Evolutionary conservation across 139 green algal species (phyloP).

Genomic region (Limnomonas spitsbergensis): DNA sequence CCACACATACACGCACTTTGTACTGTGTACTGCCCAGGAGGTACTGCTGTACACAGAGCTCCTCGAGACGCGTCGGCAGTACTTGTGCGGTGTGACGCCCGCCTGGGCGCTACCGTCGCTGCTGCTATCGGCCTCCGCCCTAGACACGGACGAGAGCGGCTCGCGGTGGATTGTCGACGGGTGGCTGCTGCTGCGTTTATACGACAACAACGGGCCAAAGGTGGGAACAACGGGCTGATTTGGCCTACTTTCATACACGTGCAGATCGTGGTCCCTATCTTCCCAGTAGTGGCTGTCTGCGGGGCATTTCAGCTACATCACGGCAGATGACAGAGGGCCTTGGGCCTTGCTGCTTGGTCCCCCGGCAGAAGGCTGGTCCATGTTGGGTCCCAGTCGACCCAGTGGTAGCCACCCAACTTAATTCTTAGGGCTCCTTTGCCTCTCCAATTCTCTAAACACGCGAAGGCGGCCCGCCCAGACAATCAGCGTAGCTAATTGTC

Average conservation of each 20-base stretch:
- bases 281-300: neutral
- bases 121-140: conserved; percentile 23
- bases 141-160: conserved; percentile 18
- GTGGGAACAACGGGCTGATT: neutral
- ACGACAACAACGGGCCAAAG: conserved; percentile 16
- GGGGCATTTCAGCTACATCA: neutral
- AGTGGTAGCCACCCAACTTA: no score
- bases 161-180: conserved; percentile 32
- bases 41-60: conserved; percentile 38
- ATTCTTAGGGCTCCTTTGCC: no score
- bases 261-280: neutral
- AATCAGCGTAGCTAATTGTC: no score
- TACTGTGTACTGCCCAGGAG: no score
- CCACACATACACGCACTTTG: no score
- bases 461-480: no score
- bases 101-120: conserved; percentile 29
- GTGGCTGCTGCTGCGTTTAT: conserved; percentile 45
- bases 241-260: neutral
- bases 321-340: neutral
- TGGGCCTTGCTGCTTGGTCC: neutral
- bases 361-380: neutral
- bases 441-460: no score
- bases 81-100: conserved; percentile 33
- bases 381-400: no score
- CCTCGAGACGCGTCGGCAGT: conserved; percentile 42